Percentiles rank a stretch among this genome's conserved stretches.
phyloP scores from a whole-genome alignment of 495 filamentous ascomycete species.

The Pyrenula massariospora region DNA sequence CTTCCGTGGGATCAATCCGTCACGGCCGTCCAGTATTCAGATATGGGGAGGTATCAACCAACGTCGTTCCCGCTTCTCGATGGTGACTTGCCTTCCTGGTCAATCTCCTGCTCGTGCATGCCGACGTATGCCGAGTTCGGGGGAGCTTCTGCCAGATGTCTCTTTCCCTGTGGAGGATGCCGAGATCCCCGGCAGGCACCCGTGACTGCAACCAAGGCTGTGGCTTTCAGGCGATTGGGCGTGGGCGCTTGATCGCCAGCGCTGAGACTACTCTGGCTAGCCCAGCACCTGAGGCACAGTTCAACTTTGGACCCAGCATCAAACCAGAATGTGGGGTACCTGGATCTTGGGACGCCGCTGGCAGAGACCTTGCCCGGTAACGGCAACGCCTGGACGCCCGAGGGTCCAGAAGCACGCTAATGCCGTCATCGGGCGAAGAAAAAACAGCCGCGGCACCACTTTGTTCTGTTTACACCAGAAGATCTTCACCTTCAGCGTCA shows the following conservation, averaged over 20 bases:
- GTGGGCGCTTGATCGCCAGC: too few species aligned
- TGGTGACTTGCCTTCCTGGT: neutral
- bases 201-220: neutral
- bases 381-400: neutral
- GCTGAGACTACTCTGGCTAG: too few species aligned
- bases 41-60: too few species aligned
- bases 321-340: neutral
- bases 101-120: neutral
- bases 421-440: neutral
- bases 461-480: neutral
- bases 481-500: neutral
- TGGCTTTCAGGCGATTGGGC: neutral
- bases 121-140: neutral
- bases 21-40: too few species aligned
- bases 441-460: neutral
- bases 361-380: neutral
- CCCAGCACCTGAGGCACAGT: too few species aligned
- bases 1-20: too few species aligned
- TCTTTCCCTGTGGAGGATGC: neutral
- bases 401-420: neutral
- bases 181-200: neutral
- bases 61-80: too few species aligned
- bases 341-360: too few species aligned
- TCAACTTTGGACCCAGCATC: too few species aligned
- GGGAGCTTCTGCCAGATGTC: neutral